Evolutionary conservation across 2,329 filamentous ascomycete genomes (phyloP), one percentile per base, ranked within the genome.

Genomic region (Phaeomoniella chlamydospora): DNA sequence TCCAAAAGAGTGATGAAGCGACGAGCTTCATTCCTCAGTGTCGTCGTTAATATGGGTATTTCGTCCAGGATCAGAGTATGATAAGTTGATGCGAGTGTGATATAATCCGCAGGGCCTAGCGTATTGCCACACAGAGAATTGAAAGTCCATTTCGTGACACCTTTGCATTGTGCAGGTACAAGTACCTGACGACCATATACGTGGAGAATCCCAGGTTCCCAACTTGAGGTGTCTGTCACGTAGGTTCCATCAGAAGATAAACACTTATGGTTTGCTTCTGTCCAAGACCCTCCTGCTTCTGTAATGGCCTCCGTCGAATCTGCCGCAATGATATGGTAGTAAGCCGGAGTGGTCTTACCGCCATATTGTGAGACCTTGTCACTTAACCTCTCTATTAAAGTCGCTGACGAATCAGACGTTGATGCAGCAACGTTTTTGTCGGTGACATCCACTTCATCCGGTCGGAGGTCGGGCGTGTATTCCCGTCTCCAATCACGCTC

Each of bases 41-140:
- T 57, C 2, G 77, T 54, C 0, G 72, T 76, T 10, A 90, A 60
- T 12, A 80, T 52, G 0, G 83, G 82, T 2, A 88, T 66, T 14
- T 74, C 59, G 44, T 80, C 77, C 33, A 88, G 62, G 49, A 88
- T 73, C 41, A 88, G 69, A 0, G 82, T 87, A 54, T 87, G 80
- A 53, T 78, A 88, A 12, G 72, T 80, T 2, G 80, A 86, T 1
- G 82, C 80, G 52, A 90, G 70, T 1, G 79, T 80, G 37, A 87
- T 80, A 56, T 87, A 90, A 58, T 90, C 83, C 17, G 83, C 83
- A 1, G 82, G 81, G 0, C 83, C 83, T 31, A 86, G 74, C 2
- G 65, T 64, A 4, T 56, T 59, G 40, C 68, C 67, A 39, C 81
- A 84, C 2, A 88, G 68, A 22, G 79, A 68, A 11, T 64, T 49